Percentiles rank a stretch among this genome's conserved stretches.
Conservation (phyloP, 148 eudicot species). For the Spergularia bocconei region DNA sequence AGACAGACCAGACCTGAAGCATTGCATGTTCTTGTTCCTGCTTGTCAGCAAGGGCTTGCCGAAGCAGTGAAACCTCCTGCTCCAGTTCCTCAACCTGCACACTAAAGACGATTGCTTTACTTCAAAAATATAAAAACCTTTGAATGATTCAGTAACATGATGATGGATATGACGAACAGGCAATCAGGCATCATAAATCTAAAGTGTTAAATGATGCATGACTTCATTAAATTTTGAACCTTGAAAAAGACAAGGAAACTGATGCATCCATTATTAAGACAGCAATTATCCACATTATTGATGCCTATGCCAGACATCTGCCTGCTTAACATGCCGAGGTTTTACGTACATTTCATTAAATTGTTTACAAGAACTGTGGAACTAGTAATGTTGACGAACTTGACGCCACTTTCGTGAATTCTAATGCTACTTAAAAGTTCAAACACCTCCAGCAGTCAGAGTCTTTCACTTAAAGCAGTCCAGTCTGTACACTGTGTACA, state of each 20-base stretch:
- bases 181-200: neutral
- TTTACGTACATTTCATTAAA: neutral
- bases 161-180: neutral
- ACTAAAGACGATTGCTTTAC: slow-evolving; percentile 6
- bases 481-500: neutral
- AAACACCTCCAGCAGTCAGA: neutral
- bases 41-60: slow-evolving; percentile 58
- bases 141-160: slow-evolving; percentile 4
- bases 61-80: slow-evolving; percentile 61
- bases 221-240: too few relatives aligned
- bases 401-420: neutral
- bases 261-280: neutral
- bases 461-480: neutral
- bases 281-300: neutral
- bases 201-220: too few relatives aligned
- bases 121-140: slow-evolving; percentile 15
- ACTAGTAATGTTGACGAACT: neutral
- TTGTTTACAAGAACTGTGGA: neutral
- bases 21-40: slow-evolving; percentile 72
- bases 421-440: neutral
- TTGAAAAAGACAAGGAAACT: neutral
- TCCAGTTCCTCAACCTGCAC: slow-evolving; percentile 76
- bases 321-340: neutral
- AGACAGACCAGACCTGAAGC: slow-evolving; percentile 58
- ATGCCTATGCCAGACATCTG: neutral